A percentile compares a stretch with the other conserved stretches of the same genome.
Evolutionary conservation across 1,284 basidiomycete genomes (phyloP).

Genomic region (Malassezia dermatis): DNA sequence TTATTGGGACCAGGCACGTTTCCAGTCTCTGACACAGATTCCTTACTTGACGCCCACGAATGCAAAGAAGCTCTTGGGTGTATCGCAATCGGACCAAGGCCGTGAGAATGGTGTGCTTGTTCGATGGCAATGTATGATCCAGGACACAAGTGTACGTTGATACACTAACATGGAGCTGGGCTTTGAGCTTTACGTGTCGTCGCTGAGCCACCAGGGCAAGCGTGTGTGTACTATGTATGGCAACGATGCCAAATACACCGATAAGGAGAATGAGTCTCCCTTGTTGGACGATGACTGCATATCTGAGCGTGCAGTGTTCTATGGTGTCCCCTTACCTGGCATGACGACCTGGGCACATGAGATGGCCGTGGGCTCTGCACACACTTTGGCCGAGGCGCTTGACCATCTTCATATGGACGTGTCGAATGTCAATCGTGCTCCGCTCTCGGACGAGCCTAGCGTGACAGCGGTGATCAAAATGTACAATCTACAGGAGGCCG

Average conservation of each 20-base stretch:
- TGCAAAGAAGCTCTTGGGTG: background rate
- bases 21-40: background rate
- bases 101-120: constrained; percentile 9
- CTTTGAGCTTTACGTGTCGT: constrained; percentile 7
- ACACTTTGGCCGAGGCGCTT: background rate
- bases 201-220: background rate
- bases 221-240: constrained; percentile 8
- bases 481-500: constrained; percentile 34
- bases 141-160: constrained; percentile 11
- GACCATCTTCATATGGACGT: background rate
- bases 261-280: background rate
- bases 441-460: constrained; percentile 2
- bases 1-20: background rate
- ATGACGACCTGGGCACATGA: constrained; percentile 7
- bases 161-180: constrained; percentile 1
- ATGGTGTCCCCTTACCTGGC: constrained; percentile 5
- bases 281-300: background rate
- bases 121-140: constrained; percentile 16
- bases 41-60: background rate
- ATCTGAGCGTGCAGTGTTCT: constrained; percentile 9
- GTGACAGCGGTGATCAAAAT: constrained; percentile 13
- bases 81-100: background rate
- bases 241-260: background rate
- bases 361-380: background rate
- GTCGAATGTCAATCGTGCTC: background rate